Evolutionary conservation across 2,329 filamentous ascomycete species (phyloP), one percentile per base, ranked within the genome.

Genomic region (Calonectria naviculata): DNA sequence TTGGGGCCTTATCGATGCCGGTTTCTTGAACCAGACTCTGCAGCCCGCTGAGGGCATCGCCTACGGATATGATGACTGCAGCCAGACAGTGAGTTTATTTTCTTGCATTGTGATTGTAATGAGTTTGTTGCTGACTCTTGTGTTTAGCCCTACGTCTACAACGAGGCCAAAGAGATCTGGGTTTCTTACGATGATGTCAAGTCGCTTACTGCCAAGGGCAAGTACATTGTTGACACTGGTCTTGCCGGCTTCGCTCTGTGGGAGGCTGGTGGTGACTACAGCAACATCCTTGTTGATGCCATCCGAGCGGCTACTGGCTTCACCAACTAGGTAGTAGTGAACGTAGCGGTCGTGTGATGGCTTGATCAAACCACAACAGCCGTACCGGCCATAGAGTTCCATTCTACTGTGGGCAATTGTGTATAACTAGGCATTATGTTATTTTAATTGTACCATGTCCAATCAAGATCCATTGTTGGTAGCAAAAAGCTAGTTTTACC

Each of bases 1-100:
- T 60, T 76, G 75, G 75, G 76, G 75, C n/a, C 62, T 76, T 65
- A 76, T 76, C 2, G 73, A 76, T 15, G 75, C 75, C 5, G 44
- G 61, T 4, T 76, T 73, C 41, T 70, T 76, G 0, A 67, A 75
- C 19, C 5, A 12, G 0, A 60, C 62, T 5, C 71, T 75, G 1
- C 74, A 73, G 1, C 73, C 75, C n/a, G 69, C 73, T 17, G 24
- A 65, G 2, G 73, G 71, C 0, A 75, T 76, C 17, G 34, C 63
- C 28, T 66, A 69, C 26, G n/a, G 65, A 6, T 76, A 66, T 44
- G 73, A 76, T 1, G 49, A 66, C 49, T 76, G 75, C 64, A 76
- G 73, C 54, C 54, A 68, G 71, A 76, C 75, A 34, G 74, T 76
- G 62, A 8, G 74, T 75, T 44, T 42, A 13, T 19, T 12, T 4